Evolutionary conservation across 352 stramenopile genomes (phyloP), one percentile per base, ranked within the genome.

Genomic region (Peronospora tabacina): DNA sequence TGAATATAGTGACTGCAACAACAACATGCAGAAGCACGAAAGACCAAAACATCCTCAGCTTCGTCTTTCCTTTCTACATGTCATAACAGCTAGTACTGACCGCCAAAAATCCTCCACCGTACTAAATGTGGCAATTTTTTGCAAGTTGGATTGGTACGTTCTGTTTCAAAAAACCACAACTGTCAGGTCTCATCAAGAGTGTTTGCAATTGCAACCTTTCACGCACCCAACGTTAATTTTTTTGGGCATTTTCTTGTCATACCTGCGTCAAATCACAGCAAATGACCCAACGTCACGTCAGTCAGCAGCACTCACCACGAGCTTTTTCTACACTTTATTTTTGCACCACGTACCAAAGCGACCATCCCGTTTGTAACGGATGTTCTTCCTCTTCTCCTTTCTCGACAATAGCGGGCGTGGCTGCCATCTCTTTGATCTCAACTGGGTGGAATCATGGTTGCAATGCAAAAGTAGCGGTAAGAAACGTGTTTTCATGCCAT

Each of bases 101-200:
- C 85, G 86, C 89, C 89, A 97, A 51, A 97, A 97, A 61, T 90
- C 84, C 58, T 97, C 89, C 36, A 97, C 85, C 5, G 89, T 95
- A 60, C 54, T 78, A 55, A 97, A 97, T 20, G 76, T 88, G 44
- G 80, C 82, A 58, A 95, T 90, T 59, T 94, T 90, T 52, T 90
- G 73, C 49, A 94, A 58, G 62, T 94, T 59, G n/a, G 51, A 67
- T 53, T 67, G 58, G 48, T 67, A 67, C 19, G 58, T 67, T 52
- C 51, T 68, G 9, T 36, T 1, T 43, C 6, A 48, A 47, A 8
- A 22, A 22, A 22, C 20, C 16, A 24, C 15, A 20, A 51, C 9
- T 56, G 37, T 29, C 15, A 30, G 11, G 9, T 37, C 24, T 44
- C 4, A 39, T 1, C 15, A 24, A 42, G 4, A 37, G 6, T n/a